Conservation (phyloP, 306 rosid species). For the Lotus japonicus region DNA sequence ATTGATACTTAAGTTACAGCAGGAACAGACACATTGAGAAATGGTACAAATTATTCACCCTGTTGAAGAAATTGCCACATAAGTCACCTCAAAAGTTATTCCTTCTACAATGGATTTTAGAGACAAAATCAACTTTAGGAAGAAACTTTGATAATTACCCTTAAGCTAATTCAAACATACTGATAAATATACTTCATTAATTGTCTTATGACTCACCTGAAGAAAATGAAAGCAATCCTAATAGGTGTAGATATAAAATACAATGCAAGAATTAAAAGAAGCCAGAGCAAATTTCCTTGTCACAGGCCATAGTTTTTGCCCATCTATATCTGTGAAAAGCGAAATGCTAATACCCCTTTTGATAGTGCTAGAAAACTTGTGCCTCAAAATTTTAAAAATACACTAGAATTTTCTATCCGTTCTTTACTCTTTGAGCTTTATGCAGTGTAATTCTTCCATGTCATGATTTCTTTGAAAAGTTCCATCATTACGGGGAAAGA, state of each 20-base stretch:
- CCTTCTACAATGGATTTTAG: no score
- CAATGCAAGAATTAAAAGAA: neutral
- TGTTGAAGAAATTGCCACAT: neutral
- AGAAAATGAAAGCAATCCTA: conserved; percentile 18
- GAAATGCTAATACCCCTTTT: conserved; percentile 28
- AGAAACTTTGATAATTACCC: no score
- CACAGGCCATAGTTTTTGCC: conserved; percentile 14
- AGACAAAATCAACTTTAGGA: no score
- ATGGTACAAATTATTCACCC: neutral
- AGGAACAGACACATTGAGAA: neutral
- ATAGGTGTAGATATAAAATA: neutral
- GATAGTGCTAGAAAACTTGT: conserved; percentile 29
- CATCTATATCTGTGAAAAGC: conserved; percentile 28
- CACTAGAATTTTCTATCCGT: conserved; percentile 15
- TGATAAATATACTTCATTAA: no score
- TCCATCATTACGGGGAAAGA: conserved; percentile 40
- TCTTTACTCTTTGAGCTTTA: conserved; percentile 31
- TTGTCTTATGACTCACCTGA: neutral
- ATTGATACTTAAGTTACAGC: neutral
- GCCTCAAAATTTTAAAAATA: conserved; percentile 6
- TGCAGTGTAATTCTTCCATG: conserved; percentile 24
- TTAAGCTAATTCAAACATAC: no score
- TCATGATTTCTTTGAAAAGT: conserved; percentile 40
- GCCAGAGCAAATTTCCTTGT: conserved; percentile 9
- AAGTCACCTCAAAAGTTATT: no score